Evolutionary conservation across 768 basidiomycete species (phyloP), one percentile per base, ranked within the genome.

Genomic region (Dentipellis sp.): DNA sequence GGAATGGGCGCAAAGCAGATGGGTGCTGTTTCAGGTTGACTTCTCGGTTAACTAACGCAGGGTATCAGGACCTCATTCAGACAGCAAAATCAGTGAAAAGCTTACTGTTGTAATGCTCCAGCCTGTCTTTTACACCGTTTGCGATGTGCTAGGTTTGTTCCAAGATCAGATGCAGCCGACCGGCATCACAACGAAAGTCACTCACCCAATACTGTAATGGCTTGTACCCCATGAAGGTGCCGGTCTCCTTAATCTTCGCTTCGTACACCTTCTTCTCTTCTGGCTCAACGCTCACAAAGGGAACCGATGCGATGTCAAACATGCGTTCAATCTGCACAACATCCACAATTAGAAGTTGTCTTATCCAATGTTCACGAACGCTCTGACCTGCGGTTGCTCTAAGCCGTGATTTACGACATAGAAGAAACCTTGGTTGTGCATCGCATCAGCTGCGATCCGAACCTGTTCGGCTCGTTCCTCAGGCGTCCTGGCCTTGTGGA

Each of bases 171-270:
- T 52, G 0, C 38, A 0, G 23, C 8, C 6, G 29, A 29, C 6
- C 29, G 29, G 9, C 19, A 19, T 12, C 34, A 40, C 19, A 10
- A 16, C 12, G n/a, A 2, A 23, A 42, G 3, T 3, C 29, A 29
- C 64, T 19, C 55, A 79, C 78, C 76, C 75, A 81, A 56, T 78
- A 78, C 48, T 74, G 70, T 5, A 75, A 70, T 5, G 68, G 69
- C 61, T 82, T 82, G 60, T 82, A 82, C 1, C 80, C 80, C 59
- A 78, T 74, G 59, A 74, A 80, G 3, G 75, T 73, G 7, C 76
- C 77, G 0, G 68, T 73, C 22, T 75, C 68, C 56, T 75, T 75
- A 54, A 72, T 72, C 36, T 65, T 68, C 0, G 69, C 73, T 2
- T 63, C 64, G 56, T 76, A 75, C 19, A 57, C 56, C 52, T 69